These are phyloP conservation scores for Pythium dissimile DNA, from an alignment of 352 stramenopile genomes.

Conservation along the genomic window DNA sequence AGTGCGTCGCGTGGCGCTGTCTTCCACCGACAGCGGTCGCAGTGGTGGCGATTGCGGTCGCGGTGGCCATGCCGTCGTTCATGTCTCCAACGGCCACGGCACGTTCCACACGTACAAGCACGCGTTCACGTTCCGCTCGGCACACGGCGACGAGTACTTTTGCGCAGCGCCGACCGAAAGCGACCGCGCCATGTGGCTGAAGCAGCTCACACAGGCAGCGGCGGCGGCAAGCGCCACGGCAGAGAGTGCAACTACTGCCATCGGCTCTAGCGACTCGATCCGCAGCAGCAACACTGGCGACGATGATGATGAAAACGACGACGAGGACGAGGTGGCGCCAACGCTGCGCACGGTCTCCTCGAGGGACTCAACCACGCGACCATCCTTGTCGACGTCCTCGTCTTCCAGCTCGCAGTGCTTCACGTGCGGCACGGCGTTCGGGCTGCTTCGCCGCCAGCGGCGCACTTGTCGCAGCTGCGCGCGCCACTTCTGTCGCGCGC, in stretches of 20 bases:
- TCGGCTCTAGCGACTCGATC: background rate
- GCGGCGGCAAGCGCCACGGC: background rate
- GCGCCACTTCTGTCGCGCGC: slow-evolving; percentile 25
- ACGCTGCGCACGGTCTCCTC: slow-evolving; percentile 2
- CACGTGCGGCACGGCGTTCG: slow-evolving; percentile 24
- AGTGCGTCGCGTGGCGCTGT: slow-evolving; percentile 19
- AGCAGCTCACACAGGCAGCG: slow-evolving; percentile 14
- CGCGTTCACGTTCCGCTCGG: slow-evolving; percentile 30
- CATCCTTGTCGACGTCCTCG: background rate
- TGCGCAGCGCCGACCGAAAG: slow-evolving; percentile 25
- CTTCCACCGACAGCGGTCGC: background rate
- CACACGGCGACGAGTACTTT: slow-evolving; percentile 25
- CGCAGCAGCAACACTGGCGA: background rate
- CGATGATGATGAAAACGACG: background rate
- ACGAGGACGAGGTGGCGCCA: background rate
- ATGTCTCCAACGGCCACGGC: slow-evolving; percentile 16
- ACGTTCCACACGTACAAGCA: slow-evolving; percentile 28
- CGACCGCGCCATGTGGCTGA: slow-evolving; percentile 28
- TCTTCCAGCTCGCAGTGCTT: slow-evolving; percentile 9
- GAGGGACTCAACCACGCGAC: background rate
- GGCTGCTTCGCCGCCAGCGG: slow-evolving; percentile 12
- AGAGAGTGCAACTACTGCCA: background rate
- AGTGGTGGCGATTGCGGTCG: no score
- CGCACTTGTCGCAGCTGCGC: slow-evolving; percentile 26
- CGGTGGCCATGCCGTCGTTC: no score